phyloP scores from a whole-genome alignment of 1,139 yeast species.

The Blastobotrys niveus region DNA sequence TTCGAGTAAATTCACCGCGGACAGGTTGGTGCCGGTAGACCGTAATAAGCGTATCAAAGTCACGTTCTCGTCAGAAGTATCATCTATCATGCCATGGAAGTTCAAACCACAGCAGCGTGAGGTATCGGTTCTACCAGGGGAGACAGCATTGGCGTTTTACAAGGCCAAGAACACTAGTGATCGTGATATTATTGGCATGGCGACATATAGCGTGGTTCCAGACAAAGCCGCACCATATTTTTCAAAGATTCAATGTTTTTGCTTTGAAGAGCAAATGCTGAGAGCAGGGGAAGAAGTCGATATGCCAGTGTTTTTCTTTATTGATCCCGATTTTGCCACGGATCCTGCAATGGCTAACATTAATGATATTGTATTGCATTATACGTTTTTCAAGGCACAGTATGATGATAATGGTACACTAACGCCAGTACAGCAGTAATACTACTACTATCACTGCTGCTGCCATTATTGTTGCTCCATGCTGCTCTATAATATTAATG shows the following conservation, averaged over 20 bases:
- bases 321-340: slow-evolving; percentile 94
- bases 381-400: slow-evolving; percentile 69
- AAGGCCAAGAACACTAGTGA: slow-evolving; percentile 82
- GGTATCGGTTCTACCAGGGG: slow-evolving; percentile 93
- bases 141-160: slow-evolving; percentile 93
- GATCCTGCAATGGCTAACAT: slow-evolving; percentile 92
- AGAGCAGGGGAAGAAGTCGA: slow-evolving; percentile 97
- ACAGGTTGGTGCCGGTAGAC: slow-evolving; percentile 81
- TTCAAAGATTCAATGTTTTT: slow-evolving; percentile 94
- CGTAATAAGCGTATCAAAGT: slow-evolving; percentile 75
- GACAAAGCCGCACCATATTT: slow-evolving; percentile 95
- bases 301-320: slow-evolving; percentile 97
- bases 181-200: slow-evolving; percentile 95
- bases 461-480: background rate
- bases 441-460: background rate
- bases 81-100: slow-evolving; percentile 91
- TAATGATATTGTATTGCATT: slow-evolving; percentile 84
- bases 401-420: slow-evolving; percentile 31
- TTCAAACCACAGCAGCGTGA: slow-evolving; percentile 93
- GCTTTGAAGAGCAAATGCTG: slow-evolving; percentile 93
- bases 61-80: slow-evolving; percentile 85
- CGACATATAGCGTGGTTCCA: slow-evolving; percentile 93
- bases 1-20: slow-evolving; percentile 70
- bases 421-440: slow-evolving; percentile 20
- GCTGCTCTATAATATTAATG: background rate